A percentile compares a stretch with the other conserved stretches of the same genome.
These are phyloP conservation scores for Plasmodium vivax DNA, from an alignment of 169 alveolate genomes.

Conservation along the genomic window DNA sequence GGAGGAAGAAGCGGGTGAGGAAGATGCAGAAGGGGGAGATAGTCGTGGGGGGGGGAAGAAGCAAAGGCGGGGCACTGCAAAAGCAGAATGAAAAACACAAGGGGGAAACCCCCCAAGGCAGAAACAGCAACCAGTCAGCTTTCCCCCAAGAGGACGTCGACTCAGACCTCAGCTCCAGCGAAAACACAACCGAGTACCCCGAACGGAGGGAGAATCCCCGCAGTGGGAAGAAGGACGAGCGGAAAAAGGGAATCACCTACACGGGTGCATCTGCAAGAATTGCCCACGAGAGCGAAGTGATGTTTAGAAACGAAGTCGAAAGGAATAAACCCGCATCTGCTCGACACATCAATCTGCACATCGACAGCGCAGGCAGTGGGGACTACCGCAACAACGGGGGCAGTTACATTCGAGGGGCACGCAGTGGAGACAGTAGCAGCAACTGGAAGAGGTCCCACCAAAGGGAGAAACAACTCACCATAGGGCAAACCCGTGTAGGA, in stretches of 20 bases:
- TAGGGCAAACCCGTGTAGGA: no score
- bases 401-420: not conserved
- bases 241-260: conserved; percentile 60
- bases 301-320: conserved; percentile 53
- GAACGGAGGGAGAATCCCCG: not conserved
- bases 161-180: not conserved
- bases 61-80: not conserved
- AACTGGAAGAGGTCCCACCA: not conserved
- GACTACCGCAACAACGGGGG: not conserved
- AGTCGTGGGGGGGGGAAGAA: not conserved
- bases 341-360: not conserved
- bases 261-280: conserved; percentile 74
- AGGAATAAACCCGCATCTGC: conserved; percentile 1
- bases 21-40: not conserved
- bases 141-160: not conserved
- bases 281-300: conserved; percentile 66
- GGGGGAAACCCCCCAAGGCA: not conserved
- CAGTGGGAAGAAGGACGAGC: conserved; percentile 19
- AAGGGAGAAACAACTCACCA: not conserved
- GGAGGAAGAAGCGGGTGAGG: no score
- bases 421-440: not conserved
- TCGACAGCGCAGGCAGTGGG: not conserved
- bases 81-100: not conserved
- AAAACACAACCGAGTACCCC: not conserved
- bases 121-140: not conserved